Evolutionary conservation across 139 green algal species (phyloP).

Genomic region (Tetraselmis striata): DNA sequence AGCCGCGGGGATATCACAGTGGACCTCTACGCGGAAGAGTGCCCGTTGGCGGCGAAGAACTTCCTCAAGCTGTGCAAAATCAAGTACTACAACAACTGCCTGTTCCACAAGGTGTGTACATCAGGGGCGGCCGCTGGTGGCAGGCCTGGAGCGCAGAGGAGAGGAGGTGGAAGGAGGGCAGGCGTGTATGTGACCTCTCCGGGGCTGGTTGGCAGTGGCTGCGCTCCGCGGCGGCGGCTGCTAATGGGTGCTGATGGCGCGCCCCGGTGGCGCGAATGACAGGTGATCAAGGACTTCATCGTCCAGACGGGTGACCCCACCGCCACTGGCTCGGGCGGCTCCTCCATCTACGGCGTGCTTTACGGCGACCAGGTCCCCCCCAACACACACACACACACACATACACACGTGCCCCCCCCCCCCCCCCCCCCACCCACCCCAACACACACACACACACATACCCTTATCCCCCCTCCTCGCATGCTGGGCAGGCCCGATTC

Average conservation of each 20-base stretch:
- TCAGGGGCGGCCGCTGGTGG: too few species aligned
- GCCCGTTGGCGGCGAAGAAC: conserved; percentile 72
- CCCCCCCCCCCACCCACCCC: too few species aligned
- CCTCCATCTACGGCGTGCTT: conserved; percentile 68
- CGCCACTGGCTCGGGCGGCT: conserved; percentile 79
- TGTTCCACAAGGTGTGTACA: conserved; percentile 91
- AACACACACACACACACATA: too few species aligned
- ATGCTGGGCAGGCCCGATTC: conserved; percentile 79
- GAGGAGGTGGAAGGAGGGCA: too few species aligned
- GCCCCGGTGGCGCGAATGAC: not conserved
- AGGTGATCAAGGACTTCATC: conserved; percentile 60
- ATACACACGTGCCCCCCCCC: too few species aligned
- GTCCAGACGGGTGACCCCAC: conserved; percentile 82
- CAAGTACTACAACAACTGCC: conserved; percentile 90
- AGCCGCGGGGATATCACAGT: conserved; percentile 89
- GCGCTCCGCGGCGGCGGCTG: too few species aligned
- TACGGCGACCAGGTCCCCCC: conserved; percentile 8
- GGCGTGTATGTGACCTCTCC: too few species aligned
- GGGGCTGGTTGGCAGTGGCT: too few species aligned
- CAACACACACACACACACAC: too few species aligned
- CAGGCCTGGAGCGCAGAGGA: too few species aligned
- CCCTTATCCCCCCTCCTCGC: too few species aligned
- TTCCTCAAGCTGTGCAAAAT: conserved; percentile 94
- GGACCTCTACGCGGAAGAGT: conserved; percentile 82
- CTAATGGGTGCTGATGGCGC: too few species aligned